A percentile compares a stretch with the other conserved stretches of the same genome.
Evolutionary conservation across 176 grass and related monocot species (phyloP).

Genomic region (Pontederia paniculata): DNA sequence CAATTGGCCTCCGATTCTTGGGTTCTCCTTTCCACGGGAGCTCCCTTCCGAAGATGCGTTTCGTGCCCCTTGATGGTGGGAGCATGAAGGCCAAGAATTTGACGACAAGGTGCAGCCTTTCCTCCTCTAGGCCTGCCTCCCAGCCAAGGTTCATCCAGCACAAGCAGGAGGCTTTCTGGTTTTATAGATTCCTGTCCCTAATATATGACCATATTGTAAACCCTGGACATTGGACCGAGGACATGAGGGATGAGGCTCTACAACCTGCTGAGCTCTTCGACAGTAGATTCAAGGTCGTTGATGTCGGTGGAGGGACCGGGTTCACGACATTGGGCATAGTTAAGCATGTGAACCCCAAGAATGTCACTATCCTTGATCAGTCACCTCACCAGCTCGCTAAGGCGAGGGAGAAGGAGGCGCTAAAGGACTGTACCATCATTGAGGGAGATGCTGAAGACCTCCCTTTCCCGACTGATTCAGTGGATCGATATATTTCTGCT

Average conservation of each 20-base stretch:
- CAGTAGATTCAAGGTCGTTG: slow-evolving; percentile 51
- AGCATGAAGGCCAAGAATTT: slow-evolving; percentile 9
- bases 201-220: slow-evolving; percentile 94
- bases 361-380: slow-evolving; percentile 86
- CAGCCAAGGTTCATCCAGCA: slow-evolving; percentile 93
- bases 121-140: slow-evolving; percentile 37
- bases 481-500: slow-evolving; percentile 75
- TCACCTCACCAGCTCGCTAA: slow-evolving; percentile 85
- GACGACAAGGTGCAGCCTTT: slow-evolving; percentile 29
- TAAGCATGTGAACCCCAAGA: slow-evolving; percentile 53
- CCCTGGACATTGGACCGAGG: slow-evolving; percentile 95
- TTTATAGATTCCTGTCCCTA: slow-evolving; percentile 96
- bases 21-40: slow-evolving; percentile 14
- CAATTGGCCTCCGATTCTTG: slow-evolving; percentile 25
- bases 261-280: slow-evolving; percentile 65
- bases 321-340: slow-evolving; percentile 94
- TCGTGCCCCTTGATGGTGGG: slow-evolving; percentile 1
- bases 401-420: slow-evolving; percentile 58
- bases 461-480: slow-evolving; percentile 65
- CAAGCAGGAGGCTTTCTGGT: slow-evolving; percentile 99
- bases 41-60: slow-evolving; percentile 29
- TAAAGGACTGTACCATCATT: slow-evolving; percentile 69
- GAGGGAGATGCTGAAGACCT: slow-evolving; percentile 95
- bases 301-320: slow-evolving; percentile 72
- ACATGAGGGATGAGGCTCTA: slow-evolving; percentile 91